These are phyloP conservation scores for Rachicladosporium sp. DNA, from an alignment of 2,329 filamentous ascomycete species.

Conservation along the genomic window DNA sequence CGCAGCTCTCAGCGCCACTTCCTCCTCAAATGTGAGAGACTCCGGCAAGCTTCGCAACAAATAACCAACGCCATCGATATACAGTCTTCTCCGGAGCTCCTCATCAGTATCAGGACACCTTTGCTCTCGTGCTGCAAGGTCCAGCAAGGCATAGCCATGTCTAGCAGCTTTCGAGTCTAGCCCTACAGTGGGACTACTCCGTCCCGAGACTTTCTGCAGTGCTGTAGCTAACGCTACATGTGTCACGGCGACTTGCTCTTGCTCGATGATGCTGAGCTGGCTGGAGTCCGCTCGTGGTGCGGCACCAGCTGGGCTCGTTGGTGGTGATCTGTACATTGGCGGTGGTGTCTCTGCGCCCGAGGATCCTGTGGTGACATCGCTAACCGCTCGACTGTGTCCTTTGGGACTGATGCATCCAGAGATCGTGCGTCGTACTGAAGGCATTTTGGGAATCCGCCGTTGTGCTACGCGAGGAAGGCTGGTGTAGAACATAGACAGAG, in stretches of 20 bases:
- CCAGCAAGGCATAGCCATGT: constrained; percentile 2
- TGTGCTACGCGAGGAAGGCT: constrained; percentile 3
- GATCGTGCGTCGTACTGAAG: constrained; percentile 1
- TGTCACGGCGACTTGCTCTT: too few species aligned
- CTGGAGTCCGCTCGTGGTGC: too few species aligned
- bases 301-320: too few species aligned
- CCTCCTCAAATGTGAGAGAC: constrained; percentile 45
- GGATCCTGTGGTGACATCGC: neutral
- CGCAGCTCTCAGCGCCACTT: constrained; percentile 38
- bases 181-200: too few species aligned
- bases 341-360: constrained; percentile 3
- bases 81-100: constrained; percentile 31
- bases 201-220: too few species aligned
- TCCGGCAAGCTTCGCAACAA: constrained; percentile 49
- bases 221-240: too few species aligned
- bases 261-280: too few species aligned
- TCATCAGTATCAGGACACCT: too few species aligned
- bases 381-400: neutral
- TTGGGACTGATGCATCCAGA: constrained; percentile 2
- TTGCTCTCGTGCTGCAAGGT: neutral
- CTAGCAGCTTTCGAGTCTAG: neutral
- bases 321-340: neutral
- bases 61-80: constrained; percentile 51
- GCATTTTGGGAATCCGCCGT: constrained; percentile 1
- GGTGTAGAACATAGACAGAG: constrained; percentile 3